Base-by-base conservation (phyloP, 257 asterid species). In the Forsythia suspensa region DNA sequence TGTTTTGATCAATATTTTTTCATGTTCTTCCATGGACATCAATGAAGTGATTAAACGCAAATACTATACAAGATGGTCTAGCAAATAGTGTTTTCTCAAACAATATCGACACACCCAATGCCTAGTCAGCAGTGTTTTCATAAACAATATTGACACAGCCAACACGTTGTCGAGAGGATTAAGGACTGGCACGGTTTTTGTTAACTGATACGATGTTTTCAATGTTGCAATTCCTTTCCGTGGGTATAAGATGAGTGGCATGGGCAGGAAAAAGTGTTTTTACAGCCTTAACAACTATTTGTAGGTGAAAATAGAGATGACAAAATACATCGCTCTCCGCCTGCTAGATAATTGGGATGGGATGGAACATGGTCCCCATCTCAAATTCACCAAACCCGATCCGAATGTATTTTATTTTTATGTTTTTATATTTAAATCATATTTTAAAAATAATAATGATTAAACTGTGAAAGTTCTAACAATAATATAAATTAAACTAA, bases 161-260 rank as follows among this genome's bases (percentile, higher is more conserved):
- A 91, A 94, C 89, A 91, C 88, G 12, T 0, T 94, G 83, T 77
- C 92, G 0, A 82, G 98, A 73, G 96, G 90, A 72, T 42, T 94
- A 55, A 86, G 71, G 80, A 97, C 90, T 0, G 98, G 98, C 18
- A 87, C 92, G 0, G 88, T 92, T 46, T 94, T 95, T 97, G 76
- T 91, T 0, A 94, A 94, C 87, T 94, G 97, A 80, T 94, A 61
- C 79, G 96, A 96, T 73, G 82, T 76, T 1, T 96, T 96, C 65
- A 98, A 94, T 79, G 99, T 98, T 67, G 82, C 98, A 6, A 96
- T 96, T 63, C 99, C 99, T n/a, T 93, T 92, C 57, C 98, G 98
- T 75, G 99, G 98, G 8, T 96, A 96, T 78, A 96, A 96, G 86
- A 92, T 92, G 98, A 96, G 97, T 63, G 98, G 99, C 11, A 90